Conservation (phyloP, 2,329 filamentous ascomycete genomes). For the Clarireedia paspali region DNA sequence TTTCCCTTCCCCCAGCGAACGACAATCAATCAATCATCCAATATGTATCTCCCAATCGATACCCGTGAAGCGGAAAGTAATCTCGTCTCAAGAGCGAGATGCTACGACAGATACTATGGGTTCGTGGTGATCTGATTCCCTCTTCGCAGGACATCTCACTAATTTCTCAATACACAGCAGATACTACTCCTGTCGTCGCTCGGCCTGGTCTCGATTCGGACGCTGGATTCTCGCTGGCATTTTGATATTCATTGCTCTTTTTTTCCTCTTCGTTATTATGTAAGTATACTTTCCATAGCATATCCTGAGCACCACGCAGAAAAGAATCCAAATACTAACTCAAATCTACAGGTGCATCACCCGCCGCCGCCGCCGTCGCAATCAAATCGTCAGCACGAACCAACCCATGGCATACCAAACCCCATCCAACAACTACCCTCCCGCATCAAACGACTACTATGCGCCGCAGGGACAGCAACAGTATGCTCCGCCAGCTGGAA, state of each 20-base stretch:
- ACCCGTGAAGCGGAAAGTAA: conserved; percentile 2
- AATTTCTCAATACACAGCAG: background rate
- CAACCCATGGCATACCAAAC: conserved; percentile 8
- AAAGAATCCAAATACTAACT: background rate
- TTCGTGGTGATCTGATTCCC: background rate
- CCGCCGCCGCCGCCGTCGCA: conserved; percentile 8
- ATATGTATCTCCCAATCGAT: conserved; percentile 9
- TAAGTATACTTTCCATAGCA: conserved; percentile 4
- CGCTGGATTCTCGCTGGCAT: conserved; percentile 20
- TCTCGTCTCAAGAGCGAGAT: background rate
- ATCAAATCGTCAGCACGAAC: background rate
- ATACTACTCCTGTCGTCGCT: conserved; percentile 8
- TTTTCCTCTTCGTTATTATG: conserved; percentile 14
- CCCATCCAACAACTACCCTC: background rate
- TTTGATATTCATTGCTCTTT: conserved; percentile 14
- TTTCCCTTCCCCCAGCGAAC: background rate
- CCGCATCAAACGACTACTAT: background rate
- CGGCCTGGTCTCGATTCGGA: conserved; percentile 16
- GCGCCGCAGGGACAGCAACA: conserved; percentile 3
- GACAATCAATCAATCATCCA: background rate
- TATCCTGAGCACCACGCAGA: background rate
- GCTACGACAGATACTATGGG: background rate
- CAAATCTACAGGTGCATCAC: background rate
- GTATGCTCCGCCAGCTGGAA: conserved; percentile 10
- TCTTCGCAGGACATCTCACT: background rate